Percentiles rank a stretch among this genome's conserved stretches.
Evolutionary conservation across 257 asterid genomes (phyloP).

Genomic region (Knoxia roxburghii): DNA sequence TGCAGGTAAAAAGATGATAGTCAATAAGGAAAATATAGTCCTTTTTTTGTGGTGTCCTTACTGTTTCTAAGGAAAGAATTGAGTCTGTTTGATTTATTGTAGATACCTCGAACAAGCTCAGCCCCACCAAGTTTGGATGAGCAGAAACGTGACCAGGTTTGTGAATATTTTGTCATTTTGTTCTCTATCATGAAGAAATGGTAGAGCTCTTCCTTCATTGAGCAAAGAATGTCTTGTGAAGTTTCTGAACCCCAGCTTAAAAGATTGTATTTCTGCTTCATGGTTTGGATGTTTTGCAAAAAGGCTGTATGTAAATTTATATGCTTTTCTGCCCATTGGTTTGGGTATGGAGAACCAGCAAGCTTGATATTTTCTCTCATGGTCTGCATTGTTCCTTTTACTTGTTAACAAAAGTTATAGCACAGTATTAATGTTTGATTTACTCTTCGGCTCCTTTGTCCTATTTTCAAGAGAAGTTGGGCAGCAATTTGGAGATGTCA

Average conservation of each 20-base stretch:
- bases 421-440: background rate
- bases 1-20: slow-evolving; percentile 54
- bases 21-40: slow-evolving; percentile 7
- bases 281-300: background rate
- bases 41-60: background rate
- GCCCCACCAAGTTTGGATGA: slow-evolving; percentile 96
- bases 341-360: background rate
- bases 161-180: slow-evolving; percentile 15
- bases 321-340: background rate
- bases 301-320: background rate
- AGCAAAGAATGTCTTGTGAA: background rate
- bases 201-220: background rate
- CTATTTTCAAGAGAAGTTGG: background rate
- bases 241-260: background rate
- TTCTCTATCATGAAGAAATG: background rate
- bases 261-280: background rate
- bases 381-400: background rate
- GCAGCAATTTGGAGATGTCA: background rate
- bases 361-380: background rate
- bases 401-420: background rate
- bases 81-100: slow-evolving; percentile 13
- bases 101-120: slow-evolving; percentile 94
- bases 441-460: background rate
- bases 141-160: slow-evolving; percentile 86
- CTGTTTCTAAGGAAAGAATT: slow-evolving; percentile 7